Conservation (phyloP, 1,139 yeast species). For the Pichia sp. region DNA sequence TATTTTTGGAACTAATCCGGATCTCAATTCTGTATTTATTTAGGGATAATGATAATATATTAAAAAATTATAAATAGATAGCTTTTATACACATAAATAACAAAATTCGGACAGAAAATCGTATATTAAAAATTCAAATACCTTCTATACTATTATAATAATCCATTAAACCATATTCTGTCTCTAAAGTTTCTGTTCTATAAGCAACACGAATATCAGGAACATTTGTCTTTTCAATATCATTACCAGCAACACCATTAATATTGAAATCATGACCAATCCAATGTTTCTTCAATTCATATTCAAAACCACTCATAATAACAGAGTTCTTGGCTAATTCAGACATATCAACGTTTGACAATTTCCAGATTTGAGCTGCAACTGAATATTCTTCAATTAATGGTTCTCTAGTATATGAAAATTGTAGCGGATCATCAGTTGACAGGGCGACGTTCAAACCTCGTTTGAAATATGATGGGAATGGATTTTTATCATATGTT, state of each 20-base stretch:
- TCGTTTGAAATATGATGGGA: conserved; percentile 79
- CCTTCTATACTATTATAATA: conserved; percentile 39
- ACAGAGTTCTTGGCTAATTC: conserved; percentile 84
- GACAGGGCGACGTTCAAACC: conserved; percentile 92
- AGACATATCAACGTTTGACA: conserved; percentile 94
- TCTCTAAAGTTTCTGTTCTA: conserved; percentile 71
- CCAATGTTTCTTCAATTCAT: conserved; percentile 83
- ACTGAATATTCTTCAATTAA: conserved; percentile 95
- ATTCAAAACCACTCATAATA: conserved; percentile 88
- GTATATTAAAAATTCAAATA: background rate
- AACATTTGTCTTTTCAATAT: conserved; percentile 89
- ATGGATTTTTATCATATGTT: conserved; percentile 93
- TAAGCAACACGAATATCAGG: conserved; percentile 82
- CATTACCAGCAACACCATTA: conserved; percentile 70
- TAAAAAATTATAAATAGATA: no score
- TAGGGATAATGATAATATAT: background rate
- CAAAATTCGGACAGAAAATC: no score
- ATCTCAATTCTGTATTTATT: background rate
- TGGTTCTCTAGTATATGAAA: conserved; percentile 96
- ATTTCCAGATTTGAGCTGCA: conserved; percentile 93
- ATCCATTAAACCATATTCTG: conserved; percentile 68
- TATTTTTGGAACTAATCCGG: conserved; percentile 18
- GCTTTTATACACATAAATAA: no score
- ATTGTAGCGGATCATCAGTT: conserved; percentile 90
- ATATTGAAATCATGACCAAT: conserved; percentile 62